Percentiles rank a stretch among this genome's conserved stretches.
Evolutionary conservation across 129 eudicot genomes (phyloP).

Genomic region (Deinandra increscens): DNA sequence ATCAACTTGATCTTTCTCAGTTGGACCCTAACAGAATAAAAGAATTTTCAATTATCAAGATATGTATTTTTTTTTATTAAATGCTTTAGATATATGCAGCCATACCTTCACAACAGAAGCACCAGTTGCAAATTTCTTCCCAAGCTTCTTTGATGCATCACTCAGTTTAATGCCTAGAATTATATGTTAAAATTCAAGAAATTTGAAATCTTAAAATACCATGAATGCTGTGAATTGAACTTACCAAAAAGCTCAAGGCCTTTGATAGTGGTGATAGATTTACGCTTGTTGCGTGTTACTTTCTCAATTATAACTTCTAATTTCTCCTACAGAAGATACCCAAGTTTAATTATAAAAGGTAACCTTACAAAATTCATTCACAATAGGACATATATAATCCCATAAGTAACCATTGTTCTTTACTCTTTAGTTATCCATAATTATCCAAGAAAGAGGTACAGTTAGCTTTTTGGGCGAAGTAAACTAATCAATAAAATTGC

Average conservation of each 20-base stretch:
- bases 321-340: slow-evolving; percentile 52
- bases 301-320: slow-evolving; percentile 89
- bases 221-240: slow-evolving; percentile 14
- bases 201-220: slow-evolving; percentile 1
- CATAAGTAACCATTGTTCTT: not conserved
- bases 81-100: not conserved
- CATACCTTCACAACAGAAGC: slow-evolving; percentile 95
- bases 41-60: not conserved
- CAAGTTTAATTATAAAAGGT: slow-evolving; percentile 9
- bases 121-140: slow-evolving; percentile 99
- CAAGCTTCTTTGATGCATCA: slow-evolving; percentile 99
- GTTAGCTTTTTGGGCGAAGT: not conserved
- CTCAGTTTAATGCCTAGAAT: slow-evolving; percentile 80
- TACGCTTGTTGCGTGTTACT: slow-evolving; percentile 86
- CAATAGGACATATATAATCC: not conserved
- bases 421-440: not conserved
- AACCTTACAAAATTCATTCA: not conserved
- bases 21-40: slow-evolving; percentile 70
- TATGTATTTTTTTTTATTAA: not conserved
- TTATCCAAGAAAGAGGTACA: not conserved
- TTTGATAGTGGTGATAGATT: slow-evolving; percentile 82
- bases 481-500: not conserved
- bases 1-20: slow-evolving; percentile 98
- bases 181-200: not conserved
- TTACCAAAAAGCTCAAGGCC: slow-evolving; percentile 89